These are phyloP conservation scores for Ensete glaucum DNA, from an alignment of 176 grass and related monocot species.

Conservation along the genomic window DNA sequence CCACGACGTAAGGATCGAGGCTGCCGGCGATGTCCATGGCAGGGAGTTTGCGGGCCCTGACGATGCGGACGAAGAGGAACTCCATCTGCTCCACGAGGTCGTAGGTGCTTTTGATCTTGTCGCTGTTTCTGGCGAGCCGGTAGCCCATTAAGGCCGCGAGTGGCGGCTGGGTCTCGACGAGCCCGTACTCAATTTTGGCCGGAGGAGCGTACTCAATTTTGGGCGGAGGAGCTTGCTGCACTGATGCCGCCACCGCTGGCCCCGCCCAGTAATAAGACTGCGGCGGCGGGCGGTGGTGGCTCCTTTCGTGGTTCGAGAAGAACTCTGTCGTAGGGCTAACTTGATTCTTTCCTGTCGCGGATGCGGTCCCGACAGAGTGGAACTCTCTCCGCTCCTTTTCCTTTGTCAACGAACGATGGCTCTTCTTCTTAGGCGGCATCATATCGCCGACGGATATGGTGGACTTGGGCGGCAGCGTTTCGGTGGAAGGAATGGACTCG, in stretches of 20 bases:
- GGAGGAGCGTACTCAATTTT: not conserved
- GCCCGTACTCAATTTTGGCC: not conserved
- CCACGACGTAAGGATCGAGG: constrained; percentile 21
- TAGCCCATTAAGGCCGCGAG: not conserved
- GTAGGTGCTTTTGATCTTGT: constrained; percentile 18
- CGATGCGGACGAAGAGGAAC: constrained; percentile 21
- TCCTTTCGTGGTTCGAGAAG: not conserved
- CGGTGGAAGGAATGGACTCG: not conserved
- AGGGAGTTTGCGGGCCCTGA: constrained; percentile 16
- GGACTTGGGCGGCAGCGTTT: not conserved
- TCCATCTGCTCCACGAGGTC: constrained; percentile 27
- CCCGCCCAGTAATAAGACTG: not conserved
- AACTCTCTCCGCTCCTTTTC: not conserved
- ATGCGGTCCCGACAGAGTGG: not conserved
- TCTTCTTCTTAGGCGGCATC: not conserved
- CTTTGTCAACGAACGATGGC: not conserved
- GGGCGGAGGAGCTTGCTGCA: not conserved
- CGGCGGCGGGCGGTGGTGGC: not conserved
- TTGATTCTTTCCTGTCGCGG: not conserved
- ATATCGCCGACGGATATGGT: too few species aligned
- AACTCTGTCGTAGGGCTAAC: not conserved
- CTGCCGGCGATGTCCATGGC: constrained; percentile 6
- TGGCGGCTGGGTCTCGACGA: constrained; percentile 6
- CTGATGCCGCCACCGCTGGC: not conserved
- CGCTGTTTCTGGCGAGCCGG: not conserved